Base-by-base conservation (phyloP, 805 yeast genomes). In the Saccharomycopsis capsularis region DNA sequence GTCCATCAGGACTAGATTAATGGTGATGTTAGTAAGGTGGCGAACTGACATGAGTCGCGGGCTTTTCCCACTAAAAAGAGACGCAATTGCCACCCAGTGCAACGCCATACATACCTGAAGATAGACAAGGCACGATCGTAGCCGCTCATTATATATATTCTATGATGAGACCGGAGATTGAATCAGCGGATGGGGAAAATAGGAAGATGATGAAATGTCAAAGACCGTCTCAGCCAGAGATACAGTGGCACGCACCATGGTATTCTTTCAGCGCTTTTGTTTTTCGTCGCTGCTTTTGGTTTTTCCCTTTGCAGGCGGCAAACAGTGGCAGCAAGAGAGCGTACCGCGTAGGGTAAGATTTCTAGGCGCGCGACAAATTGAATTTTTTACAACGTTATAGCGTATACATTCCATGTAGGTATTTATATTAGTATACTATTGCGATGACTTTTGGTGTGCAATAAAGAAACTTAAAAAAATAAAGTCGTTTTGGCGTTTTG, bases 101-200 rank as follows among this genome's bases (percentile, higher is more conserved):
- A 42, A 4, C 34, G 18, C 15, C 24, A 38, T 36, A 79, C 90
- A 59, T 78, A 84, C 83, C 96, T 88, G 72, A 91, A 91, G 67
- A 91, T 95, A 55, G 97, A 90, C 60, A 91, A 78, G 50, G 99
- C 99, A 77, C 98, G 81, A 69, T 91, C 99, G 95, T 91, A 91
- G 55, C 99, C 98, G 76, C 96, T 87, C 99, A 91, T 91, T 41
- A 16, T 60, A n/a, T 18, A 18, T 22, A 22, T 23, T 21, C 5
- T 39, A 7, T 39, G 25, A 35, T 35, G n/a, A n/a, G n/a, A n/a
- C n/a, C n/a, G n/a, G n/a, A n/a, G n/a, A 13, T 35, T 15, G 11
- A 15, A 13, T 13, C 15, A 16, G 22, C 40, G 40, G 19, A 16
- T 16, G 9, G n/a, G 21, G 13, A 2, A 19, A 19, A 16, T 4